Conservation (phyloP, 2,329 filamentous ascomycete species). For the Pestalotiopsis sp. region DNA sequence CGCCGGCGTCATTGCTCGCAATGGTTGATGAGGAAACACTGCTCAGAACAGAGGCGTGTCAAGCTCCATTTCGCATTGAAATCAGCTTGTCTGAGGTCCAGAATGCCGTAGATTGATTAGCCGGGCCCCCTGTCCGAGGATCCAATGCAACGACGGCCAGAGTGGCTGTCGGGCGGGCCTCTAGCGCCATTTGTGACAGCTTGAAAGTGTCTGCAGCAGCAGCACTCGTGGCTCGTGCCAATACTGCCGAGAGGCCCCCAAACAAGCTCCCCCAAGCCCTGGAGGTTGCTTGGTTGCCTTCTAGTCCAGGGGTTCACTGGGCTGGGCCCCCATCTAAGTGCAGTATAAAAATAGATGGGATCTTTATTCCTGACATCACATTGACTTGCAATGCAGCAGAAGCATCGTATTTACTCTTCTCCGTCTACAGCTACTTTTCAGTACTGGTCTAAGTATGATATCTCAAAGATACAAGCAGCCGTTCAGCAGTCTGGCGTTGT, state of each 20-base stretch:
- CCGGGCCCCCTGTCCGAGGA: slow-evolving; percentile 1
- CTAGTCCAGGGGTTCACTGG: background rate
- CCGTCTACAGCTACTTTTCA: background rate
- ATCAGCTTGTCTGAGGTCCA: slow-evolving; percentile 12
- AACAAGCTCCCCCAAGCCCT: background rate
- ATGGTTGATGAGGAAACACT: slow-evolving; percentile 14
- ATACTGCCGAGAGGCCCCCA: background rate
- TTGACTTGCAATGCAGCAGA: background rate
- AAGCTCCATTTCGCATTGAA: slow-evolving; percentile 13
- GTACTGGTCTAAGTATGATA: no score
- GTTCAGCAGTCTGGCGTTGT: no score
- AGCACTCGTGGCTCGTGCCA: background rate
- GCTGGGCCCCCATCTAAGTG: background rate
- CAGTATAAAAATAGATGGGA: background rate
- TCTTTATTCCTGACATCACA: background rate
- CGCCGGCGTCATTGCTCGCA: slow-evolving; percentile 47
- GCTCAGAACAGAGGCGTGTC: background rate
- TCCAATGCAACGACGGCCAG: background rate
- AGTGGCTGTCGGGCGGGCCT: background rate
- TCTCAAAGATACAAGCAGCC: no score
- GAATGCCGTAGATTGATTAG: slow-evolving; percentile 8
- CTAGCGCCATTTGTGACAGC: background rate
- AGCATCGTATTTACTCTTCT: background rate
- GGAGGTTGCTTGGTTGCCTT: background rate
- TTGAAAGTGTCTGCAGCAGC: background rate